Conservation (phyloP, 176 grass and related monocot species). For the Carex kokanica region DNA sequence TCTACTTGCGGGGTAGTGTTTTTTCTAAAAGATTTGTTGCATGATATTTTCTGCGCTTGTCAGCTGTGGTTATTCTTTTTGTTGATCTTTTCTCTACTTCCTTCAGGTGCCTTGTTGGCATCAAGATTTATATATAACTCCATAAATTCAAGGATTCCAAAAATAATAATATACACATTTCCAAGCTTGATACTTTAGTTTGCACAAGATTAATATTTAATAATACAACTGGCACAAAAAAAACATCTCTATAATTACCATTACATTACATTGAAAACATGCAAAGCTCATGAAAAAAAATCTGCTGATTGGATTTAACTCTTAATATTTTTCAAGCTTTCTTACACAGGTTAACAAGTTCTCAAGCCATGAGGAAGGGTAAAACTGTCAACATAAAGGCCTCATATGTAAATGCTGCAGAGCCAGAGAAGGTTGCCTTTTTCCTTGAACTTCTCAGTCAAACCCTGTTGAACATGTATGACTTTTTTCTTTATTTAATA, state of each 20-base stretch:
- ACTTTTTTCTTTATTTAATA: too few relatives aligned
- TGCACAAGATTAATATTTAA: not conserved
- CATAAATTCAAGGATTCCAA: not conserved
- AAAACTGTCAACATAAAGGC: conserved; percentile 82
- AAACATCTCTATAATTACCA: conserved; percentile 12
- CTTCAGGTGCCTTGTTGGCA: not conserved
- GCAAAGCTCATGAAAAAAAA: not conserved
- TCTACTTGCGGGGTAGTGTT: too few relatives aligned
- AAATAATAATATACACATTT: not conserved
- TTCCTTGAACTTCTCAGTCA: conserved; percentile 58
- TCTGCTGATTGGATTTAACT: not conserved
- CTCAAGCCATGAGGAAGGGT: conserved; percentile 69
- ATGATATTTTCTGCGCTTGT: too few relatives aligned
- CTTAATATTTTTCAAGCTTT: not conserved
- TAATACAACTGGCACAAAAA: conserved; percentile 9
- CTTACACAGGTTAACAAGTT: not conserved
- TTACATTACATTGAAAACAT: conserved; percentile 7
- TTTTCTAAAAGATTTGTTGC: too few relatives aligned
- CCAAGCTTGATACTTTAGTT: not conserved
- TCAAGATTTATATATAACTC: not conserved
- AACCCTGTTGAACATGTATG: too few relatives aligned
- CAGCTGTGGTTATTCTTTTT: too few relatives aligned
- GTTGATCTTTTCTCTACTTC: not conserved
- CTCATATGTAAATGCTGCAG: conserved; percentile 77
- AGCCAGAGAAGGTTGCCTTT: conserved; percentile 61